Base-by-base conservation (phyloP, 2,329 filamentous ascomycete genomes). In the Paecilomyces sp. region DNA sequence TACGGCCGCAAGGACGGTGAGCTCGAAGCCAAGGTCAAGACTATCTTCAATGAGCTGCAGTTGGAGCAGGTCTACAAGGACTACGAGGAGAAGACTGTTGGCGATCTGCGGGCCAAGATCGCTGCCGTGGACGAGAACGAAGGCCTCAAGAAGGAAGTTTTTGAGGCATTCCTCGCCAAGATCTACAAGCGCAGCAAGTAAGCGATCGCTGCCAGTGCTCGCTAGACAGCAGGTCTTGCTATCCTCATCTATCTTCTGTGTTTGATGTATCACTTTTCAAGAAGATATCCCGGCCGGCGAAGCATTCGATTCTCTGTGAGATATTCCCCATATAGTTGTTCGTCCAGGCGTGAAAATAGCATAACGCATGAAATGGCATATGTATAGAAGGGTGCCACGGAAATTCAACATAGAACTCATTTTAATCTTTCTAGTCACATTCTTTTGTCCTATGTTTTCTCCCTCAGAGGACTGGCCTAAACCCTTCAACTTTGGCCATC, bases 161-260 rank as follows among this genome's bases (percentile, higher is more conserved):
- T 97, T 67, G 89, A 96, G 69, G 84, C 85, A 53, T 99, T 97
- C 83, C 81, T 99, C 65, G 82, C 83, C 76, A 99, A 99, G 85
- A 97, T 99, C 73, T 97, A 97, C 85, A 96, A 96, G 87, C 85
- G 94, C 73, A 94, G 86, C 84, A 97, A 96, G 80, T 97, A 90
- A 57, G 24, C 33, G 9, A 15, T 31, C 12, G 28, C 24, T n/a
- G 25, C 13, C 24, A 7, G 33, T 55, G 51, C 15, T 24, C 28
- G 8, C 22, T 25, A 13, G 13, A 30, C 13, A 12, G 11, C 28
- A 25, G 7, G 9, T 13, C 13, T 9, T 53, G 18, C 9, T 53
- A 11, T 9, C 22, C 7, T 5, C 6, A 25, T 30, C 15, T 53
- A 25, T 25, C n/a, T 53, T 53, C 51, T 53, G 7, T 53, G 13